These are phyloP conservation scores for Anaeramoeba flamelloides DNA, from an alignment of 78 protist species.

Conservation along the genomic window DNA sequence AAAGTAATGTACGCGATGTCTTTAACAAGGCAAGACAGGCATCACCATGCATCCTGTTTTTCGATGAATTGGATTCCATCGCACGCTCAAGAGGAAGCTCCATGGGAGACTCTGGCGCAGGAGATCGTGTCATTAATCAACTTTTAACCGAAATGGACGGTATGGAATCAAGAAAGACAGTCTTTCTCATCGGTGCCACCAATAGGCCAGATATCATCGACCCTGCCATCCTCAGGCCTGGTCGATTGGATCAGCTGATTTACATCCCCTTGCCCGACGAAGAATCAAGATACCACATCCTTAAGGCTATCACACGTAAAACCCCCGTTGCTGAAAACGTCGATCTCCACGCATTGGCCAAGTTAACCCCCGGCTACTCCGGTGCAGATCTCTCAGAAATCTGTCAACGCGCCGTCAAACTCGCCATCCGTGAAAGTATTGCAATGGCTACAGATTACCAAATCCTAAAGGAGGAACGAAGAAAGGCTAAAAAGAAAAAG, in stretches of 20 bases:
- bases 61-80: constrained; percentile 98
- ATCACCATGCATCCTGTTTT: constrained; percentile 99
- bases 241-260: constrained; percentile 18
- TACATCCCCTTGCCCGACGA: constrained; percentile 26
- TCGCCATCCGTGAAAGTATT: constrained; percentile 60
- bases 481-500: constrained; percentile 32
- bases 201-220: constrained; percentile 54
- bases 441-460: too few species aligned
- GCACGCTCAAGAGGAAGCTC: constrained; percentile 84
- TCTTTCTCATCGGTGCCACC: constrained; percentile 99
- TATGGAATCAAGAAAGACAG: constrained; percentile 91
- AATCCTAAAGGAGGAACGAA: constrained; percentile 25
- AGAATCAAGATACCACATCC: constrained; percentile 6
- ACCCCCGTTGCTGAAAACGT: constrained; percentile 10
- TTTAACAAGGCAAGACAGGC: constrained; percentile 99
- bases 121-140: constrained; percentile 99
- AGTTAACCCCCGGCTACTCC: constrained; percentile 5
- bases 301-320: constrained; percentile 15
- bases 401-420: constrained; percentile 30
- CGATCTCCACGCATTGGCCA: constrained; percentile 7
- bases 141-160: constrained; percentile 99
- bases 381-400: constrained; percentile 24
- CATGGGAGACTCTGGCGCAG: constrained; percentile 75
- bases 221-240: constrained; percentile 2
- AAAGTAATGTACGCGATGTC: constrained; percentile 96